Conservation (phyloP, 345 rosid genomes). For the Citrus trifoliata region DNA sequence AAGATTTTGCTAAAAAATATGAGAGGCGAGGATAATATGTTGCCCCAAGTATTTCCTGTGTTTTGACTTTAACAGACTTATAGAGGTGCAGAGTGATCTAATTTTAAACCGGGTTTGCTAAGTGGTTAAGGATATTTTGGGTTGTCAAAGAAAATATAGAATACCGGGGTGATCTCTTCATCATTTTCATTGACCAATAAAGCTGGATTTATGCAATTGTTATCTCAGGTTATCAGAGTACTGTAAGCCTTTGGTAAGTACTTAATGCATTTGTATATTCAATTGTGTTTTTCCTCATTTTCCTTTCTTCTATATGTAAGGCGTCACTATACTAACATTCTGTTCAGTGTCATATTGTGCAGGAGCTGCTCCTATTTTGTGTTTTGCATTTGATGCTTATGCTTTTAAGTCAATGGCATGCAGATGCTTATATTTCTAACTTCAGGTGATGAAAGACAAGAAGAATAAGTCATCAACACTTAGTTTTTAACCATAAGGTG, state of each 20-base stretch:
- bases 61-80: neutral
- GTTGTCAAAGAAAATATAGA: neutral
- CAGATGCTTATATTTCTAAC: neutral
- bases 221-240: neutral
- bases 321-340: neutral
- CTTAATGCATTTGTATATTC: neutral
- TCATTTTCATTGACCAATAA: neutral
- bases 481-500: conserved; percentile 9
- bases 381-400: neutral
- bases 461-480: neutral
- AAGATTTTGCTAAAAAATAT: conserved; percentile 71
- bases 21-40: conserved; percentile 34
- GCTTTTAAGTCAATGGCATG: neutral
- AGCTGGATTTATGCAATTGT: neutral
- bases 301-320: neutral
- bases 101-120: neutral
- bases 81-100: conserved; percentile 1
- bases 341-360: conserved; percentile 4
- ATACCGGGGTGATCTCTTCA: conserved; percentile 2
- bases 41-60: neutral
- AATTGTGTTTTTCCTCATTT: neutral
- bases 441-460: neutral
- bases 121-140: neutral
- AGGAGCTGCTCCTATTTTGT: conserved; percentile 9
- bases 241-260: neutral